Base-by-base conservation (phyloP, 2,329 filamentous ascomycete species). In the Cladophialophora yegresii region DNA sequence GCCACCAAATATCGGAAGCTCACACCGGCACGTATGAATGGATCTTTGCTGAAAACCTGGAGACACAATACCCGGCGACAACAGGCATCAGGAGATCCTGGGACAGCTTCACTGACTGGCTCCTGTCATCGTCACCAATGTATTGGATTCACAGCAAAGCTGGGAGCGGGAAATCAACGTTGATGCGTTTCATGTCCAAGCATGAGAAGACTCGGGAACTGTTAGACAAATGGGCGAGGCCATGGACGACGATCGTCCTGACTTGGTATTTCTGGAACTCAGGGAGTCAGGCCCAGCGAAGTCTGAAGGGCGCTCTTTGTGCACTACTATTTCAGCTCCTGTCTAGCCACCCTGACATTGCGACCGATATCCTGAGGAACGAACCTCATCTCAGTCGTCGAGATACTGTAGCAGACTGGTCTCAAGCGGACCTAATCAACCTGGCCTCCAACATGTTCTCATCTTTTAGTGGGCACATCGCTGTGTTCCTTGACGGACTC, bases 111-210 rank as follows among this genome's bases (percentile, higher is more conserved):
- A 26, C 10, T 33, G 28, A 55, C 32, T 55, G 53, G 53, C 28
- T 55, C 10, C 6, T 8, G 13, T 22, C 28, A 22, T 20, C n/a
- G 10, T 16, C n/a, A 4, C n/a, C 12, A 6, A 55, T 55, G n/a
- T 55, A 55, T 10, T 55, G 53, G 53, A 55, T 55, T 13, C 9
- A 55, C 7, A 30, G 53, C 13, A 55, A 55, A 36, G 53, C 53
- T 20, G 53, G 53, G 7, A n/a, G 13, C 16, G 53, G 53, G 12
- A 33, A 55, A 22, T 55, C 53, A 6, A 22, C 28, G 9, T 36
- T 55, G 53, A 55, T 55, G 53, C n/a, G 40, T 13, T 55, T 22
- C 20, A 9, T 55, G 4, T 22, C 10, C 2, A 3, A 10, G 10
- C 53, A 55, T 10, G 5, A 36, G 16, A 55, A 13, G 30, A 36